Percentiles rank a stretch among this genome's conserved stretches.
Evolutionary conservation across 2,329 filamentous ascomycete genomes (phyloP).

Genomic region (Paecilomyces sp.): DNA sequence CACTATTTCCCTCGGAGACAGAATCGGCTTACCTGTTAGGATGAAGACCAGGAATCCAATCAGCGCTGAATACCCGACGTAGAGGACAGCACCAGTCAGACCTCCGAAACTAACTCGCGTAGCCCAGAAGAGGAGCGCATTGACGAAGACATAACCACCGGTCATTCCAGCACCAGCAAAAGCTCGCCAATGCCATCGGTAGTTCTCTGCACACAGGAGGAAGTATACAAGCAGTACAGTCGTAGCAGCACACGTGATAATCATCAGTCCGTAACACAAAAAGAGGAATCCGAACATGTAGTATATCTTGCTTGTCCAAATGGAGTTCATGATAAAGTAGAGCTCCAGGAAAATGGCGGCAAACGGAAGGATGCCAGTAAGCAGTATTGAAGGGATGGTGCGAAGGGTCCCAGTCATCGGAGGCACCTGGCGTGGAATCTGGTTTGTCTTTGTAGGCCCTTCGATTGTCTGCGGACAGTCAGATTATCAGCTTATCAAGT

Average conservation of each 20-base stretch:
- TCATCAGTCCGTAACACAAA: constrained; percentile 94
- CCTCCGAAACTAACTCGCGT: constrained; percentile 81
- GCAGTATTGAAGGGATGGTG: constrained; percentile 79
- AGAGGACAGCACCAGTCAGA: constrained; percentile 79
- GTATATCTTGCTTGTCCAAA: constrained; percentile 98
- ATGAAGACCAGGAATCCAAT: constrained; percentile 90
- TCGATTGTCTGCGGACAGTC: constrained; percentile 49
- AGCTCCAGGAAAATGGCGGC: constrained; percentile 96
- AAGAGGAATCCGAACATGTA: constrained; percentile 99
- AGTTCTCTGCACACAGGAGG: constrained; percentile 90
- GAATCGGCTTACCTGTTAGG: constrained; percentile 66
- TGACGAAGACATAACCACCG: constrained; percentile 84
- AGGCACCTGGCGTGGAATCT: constrained; percentile 95
- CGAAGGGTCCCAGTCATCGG: constrained; percentile 75
- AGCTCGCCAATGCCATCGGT: constrained; percentile 97
- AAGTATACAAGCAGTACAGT: constrained; percentile 96
- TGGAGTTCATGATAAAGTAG: constrained; percentile 98
- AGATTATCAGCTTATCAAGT: constrained; percentile 4
- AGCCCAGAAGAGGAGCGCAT: constrained; percentile 84
- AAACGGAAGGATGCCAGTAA: constrained; percentile 89
- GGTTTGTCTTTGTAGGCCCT: constrained; percentile 86
- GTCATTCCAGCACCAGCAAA: constrained; percentile 89
- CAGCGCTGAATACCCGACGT: constrained; percentile 84
- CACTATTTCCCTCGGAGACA: neutral
- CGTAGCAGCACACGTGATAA: constrained; percentile 85